phyloP scores from a whole-genome alignment of 768 basidiomycete species.

The Mycena sanguinolenta region DNA sequence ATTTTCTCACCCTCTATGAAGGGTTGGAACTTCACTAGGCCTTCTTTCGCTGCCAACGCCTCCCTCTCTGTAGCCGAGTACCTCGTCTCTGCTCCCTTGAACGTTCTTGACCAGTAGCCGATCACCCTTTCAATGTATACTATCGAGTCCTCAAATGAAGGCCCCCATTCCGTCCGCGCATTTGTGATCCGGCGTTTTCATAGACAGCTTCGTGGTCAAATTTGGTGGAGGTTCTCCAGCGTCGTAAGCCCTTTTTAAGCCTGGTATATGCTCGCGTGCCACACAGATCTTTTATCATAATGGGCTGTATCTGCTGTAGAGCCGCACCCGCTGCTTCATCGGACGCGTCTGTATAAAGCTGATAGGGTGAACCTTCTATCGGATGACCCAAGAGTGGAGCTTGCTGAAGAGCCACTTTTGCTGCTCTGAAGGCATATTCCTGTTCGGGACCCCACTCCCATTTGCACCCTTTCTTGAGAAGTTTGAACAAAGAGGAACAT shows the following conservation, averaged over 20 bases:
- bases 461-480: constrained; percentile 9
- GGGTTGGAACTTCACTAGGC: neutral
- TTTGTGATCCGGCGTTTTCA: neutral
- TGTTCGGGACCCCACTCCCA: constrained; percentile 25
- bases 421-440: constrained; percentile 35
- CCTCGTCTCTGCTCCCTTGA: constrained; percentile 28
- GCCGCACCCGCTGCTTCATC: constrained; percentile 26
- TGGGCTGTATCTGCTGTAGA: constrained; percentile 32
- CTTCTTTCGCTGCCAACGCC: neutral
- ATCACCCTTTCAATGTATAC: constrained; percentile 36
- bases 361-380: constrained; percentile 37
- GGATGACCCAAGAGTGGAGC: constrained; percentile 44
- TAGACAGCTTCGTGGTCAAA: neutral
- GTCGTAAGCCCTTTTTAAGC: constrained; percentile 25
- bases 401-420: constrained; percentile 35
- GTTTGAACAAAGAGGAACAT: constrained; percentile 8
- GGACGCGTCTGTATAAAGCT: constrained; percentile 44
- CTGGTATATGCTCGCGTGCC: constrained; percentile 23
- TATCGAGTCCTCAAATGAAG: neutral
- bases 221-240: neutral
- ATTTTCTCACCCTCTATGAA: neutral
- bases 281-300: constrained; percentile 16
- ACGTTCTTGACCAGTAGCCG: constrained; percentile 39
- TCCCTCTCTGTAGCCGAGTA: neutral
- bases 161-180: neutral